A percentile compares a stretch with the other conserved stretches of the same genome.
Evolutionary conservation across 768 basidiomycete species (phyloP).

Genomic region (Russula lepida): DNA sequence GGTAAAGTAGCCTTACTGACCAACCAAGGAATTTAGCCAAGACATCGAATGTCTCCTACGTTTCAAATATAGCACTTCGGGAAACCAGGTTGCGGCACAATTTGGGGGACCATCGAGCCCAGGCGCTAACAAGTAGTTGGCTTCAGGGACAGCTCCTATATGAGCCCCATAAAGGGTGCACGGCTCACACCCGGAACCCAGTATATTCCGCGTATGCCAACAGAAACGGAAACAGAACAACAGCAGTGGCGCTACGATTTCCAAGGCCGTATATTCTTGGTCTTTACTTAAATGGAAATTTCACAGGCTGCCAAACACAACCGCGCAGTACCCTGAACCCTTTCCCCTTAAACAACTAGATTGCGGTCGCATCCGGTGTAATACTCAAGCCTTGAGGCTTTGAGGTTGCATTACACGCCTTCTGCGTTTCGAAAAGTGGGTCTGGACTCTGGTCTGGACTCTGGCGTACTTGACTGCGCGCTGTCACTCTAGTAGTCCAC

Average conservation of each 20-base stretch:
- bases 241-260: neutral
- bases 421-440: neutral
- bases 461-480: too few species aligned
- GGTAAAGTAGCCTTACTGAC: neutral
- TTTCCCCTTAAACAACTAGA: neutral
- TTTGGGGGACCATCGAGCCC: neutral
- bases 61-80: neutral
- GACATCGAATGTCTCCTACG: neutral
- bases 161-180: neutral
- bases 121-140: neutral
- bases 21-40: too few species aligned
- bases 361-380: neutral
- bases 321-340: too few species aligned
- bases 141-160: neutral
- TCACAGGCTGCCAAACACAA: neutral
- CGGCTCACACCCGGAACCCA: neutral
- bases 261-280: neutral
- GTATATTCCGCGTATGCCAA: neutral
- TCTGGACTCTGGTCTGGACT: too few species aligned
- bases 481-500: too few species aligned
- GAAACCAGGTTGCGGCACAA: neutral
- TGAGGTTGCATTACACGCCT: neutral
- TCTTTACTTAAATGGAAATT: neutral
- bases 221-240: neutral
- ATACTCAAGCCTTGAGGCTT: neutral